phyloP scores from a whole-genome alignment of 306 rosid species.

The Carpinus viminea region DNA sequence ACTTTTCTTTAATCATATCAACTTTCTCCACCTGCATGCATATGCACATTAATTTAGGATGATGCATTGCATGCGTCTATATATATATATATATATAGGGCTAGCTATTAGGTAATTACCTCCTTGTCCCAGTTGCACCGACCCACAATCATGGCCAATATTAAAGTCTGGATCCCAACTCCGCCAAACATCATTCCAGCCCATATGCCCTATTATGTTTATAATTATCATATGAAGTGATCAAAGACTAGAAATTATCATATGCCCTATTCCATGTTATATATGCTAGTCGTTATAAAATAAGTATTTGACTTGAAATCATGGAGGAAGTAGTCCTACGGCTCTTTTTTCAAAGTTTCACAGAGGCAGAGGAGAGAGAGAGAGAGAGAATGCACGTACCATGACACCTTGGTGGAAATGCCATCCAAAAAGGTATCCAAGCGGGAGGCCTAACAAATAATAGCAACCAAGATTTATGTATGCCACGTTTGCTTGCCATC shows the following conservation, averaged over 20 bases:
- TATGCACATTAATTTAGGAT: no score
- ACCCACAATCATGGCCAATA: conserved; percentile 42
- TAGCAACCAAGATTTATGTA: conserved; percentile 82
- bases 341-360: background rate
- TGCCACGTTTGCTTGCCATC: conserved; percentile 89
- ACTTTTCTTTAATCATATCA: conserved; percentile 33
- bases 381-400: conserved; percentile 37
- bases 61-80: no score
- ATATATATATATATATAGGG: no score
- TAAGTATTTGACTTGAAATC: no score
- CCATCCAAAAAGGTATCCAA: conserved; percentile 75
- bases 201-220: conserved; percentile 55
- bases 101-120: conserved; percentile 22
- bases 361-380: background rate
- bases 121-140: conserved; percentile 70
- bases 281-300: no score
- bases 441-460: conserved; percentile 72
- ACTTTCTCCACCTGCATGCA: conserved; percentile 56
- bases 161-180: conserved; percentile 54
- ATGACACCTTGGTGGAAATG: conserved; percentile 61
- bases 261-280: no score
- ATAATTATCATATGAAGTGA: no score
- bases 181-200: conserved; percentile 72
- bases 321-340: no score
- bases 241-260: no score